Percentiles rank a stretch among this genome's conserved stretches.
These are phyloP conservation scores for Trapa bicornis DNA, from an alignment of 345 rosid genomes.

Conservation along the genomic window DNA sequence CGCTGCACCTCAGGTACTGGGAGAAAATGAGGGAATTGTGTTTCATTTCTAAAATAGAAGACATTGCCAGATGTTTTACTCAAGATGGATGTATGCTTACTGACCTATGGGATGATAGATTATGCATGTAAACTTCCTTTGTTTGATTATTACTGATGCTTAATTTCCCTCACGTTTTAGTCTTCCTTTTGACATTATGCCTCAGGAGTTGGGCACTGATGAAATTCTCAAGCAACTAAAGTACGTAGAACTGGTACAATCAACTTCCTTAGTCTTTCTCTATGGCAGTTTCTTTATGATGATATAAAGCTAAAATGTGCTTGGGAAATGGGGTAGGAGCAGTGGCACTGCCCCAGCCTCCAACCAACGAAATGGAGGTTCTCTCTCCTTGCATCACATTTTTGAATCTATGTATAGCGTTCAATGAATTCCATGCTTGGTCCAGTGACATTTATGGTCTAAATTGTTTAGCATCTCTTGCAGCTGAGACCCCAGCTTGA, in stretches of 20 bases:
- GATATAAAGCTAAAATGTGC: background rate
- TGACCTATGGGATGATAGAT: background rate
- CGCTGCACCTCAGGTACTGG: constrained; percentile 71
- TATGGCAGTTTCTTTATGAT: background rate
- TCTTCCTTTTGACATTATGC: constrained; percentile 4
- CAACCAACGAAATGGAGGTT: no score
- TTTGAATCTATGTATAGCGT: background rate
- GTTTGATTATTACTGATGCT: background rate
- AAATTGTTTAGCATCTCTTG: constrained; percentile 12
- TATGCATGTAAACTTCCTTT: background rate
- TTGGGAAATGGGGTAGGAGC: background rate
- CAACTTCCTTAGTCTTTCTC: background rate
- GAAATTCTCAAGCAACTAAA: constrained; percentile 67
- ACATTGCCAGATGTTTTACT: background rate
- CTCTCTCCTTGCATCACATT: background rate
- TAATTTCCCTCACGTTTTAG: constrained; percentile 6
- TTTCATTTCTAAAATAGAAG: constrained; percentile 3
- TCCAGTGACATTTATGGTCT: background rate
- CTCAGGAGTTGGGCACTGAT: constrained; percentile 78
- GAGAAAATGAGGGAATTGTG: background rate
- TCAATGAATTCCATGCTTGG: constrained; percentile 6
- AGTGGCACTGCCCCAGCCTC: no score
- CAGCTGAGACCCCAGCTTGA: constrained; percentile 48
- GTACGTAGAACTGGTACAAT: constrained; percentile 55
- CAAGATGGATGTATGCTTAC: background rate